A percentile compares a stretch with the other conserved stretches of the same genome.
Conservation (phyloP, 2,329 filamentous ascomycete species). For the Penicillium sp. region DNA sequence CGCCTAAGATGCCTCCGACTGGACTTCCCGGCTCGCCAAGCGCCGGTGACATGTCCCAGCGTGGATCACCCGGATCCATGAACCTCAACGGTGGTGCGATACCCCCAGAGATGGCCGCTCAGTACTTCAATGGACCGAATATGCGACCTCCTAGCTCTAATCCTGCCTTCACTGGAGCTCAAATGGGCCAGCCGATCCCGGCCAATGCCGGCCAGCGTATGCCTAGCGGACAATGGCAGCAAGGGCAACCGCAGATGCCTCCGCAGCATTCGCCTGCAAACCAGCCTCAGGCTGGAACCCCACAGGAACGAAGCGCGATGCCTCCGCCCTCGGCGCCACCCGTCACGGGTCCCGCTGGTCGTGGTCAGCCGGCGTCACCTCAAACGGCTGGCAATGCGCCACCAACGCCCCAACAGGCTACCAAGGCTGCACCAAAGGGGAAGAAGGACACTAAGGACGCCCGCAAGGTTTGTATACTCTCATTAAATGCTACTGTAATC, state of each 20-base stretch:
- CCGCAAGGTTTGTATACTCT: slow-evolving; percentile 47
- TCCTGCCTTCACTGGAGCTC: slow-evolving; percentile 45
- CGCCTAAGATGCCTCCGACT: slow-evolving; percentile 58
- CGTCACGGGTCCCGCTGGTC: slow-evolving; percentile 38
- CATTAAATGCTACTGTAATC: background rate
- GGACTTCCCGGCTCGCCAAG: slow-evolving; percentile 58
- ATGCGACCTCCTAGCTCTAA: slow-evolving; percentile 61
- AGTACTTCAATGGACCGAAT: slow-evolving; percentile 47
- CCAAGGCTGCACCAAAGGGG: slow-evolving; percentile 56
- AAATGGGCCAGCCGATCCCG: slow-evolving; percentile 46
- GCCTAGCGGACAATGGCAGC: slow-evolving; percentile 43
- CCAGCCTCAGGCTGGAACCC: slow-evolving; percentile 52
- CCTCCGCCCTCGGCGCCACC: slow-evolving; percentile 50
- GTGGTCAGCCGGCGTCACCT: slow-evolving; percentile 45
- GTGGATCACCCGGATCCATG: slow-evolving; percentile 61
- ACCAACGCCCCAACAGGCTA: slow-evolving; percentile 60
- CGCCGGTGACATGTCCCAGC: slow-evolving; percentile 57
- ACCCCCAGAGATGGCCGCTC: slow-evolving; percentile 45
- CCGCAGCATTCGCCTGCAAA: slow-evolving; percentile 45
- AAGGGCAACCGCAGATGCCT: slow-evolving; percentile 47
- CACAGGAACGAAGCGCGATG: slow-evolving; percentile 56
- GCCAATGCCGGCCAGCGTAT: slow-evolving; percentile 39
- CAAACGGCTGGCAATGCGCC: slow-evolving; percentile 50
- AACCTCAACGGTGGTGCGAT: slow-evolving; percentile 53
- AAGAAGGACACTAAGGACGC: slow-evolving; percentile 58